These are phyloP conservation scores for Amanita inopinata DNA, from an alignment of 768 basidiomycete species.

Conservation along the genomic window DNA sequence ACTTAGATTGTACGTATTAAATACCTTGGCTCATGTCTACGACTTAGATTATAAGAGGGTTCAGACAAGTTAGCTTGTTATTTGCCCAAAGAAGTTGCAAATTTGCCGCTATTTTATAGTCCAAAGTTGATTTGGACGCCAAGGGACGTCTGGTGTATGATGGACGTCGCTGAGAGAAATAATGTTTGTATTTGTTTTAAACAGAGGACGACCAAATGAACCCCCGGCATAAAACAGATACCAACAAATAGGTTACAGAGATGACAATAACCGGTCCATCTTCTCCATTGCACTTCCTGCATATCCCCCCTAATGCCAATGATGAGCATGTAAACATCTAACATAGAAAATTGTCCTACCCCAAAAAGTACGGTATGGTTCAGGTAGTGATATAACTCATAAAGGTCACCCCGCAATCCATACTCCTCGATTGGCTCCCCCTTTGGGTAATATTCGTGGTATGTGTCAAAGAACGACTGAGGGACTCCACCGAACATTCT, in stretches of 20 bases:
- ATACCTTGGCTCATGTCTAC: conserved; percentile 46
- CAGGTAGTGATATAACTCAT: conserved; percentile 73
- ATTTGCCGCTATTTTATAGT: neutral
- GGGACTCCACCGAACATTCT: conserved; percentile 75
- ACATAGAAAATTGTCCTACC: conserved; percentile 33
- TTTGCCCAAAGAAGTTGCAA: no score
- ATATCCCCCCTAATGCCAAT: conserved; percentile 37
- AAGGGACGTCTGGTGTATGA: neutral
- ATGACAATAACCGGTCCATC: conserved; percentile 21
- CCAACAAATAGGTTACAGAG: neutral
- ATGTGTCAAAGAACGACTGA: conserved; percentile 48
- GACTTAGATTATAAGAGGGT: conserved; percentile 11
- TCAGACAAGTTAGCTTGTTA: neutral
- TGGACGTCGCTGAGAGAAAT: neutral
- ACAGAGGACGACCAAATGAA: neutral
- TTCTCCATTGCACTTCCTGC: conserved; percentile 43
- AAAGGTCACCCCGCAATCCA: conserved; percentile 53
- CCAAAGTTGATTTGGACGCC: neutral
- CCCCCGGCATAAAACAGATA: neutral
- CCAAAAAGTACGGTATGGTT: conserved; percentile 77
- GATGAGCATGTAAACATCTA: conserved; percentile 10
- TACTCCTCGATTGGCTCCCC: conserved; percentile 59
- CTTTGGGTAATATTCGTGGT: conserved; percentile 54
- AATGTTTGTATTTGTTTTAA: conserved; percentile 6
- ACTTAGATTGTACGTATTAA: conserved; percentile 12